Conservation (phyloP, 306 rosid genomes). For the Dalbergia oliveri region DNA sequence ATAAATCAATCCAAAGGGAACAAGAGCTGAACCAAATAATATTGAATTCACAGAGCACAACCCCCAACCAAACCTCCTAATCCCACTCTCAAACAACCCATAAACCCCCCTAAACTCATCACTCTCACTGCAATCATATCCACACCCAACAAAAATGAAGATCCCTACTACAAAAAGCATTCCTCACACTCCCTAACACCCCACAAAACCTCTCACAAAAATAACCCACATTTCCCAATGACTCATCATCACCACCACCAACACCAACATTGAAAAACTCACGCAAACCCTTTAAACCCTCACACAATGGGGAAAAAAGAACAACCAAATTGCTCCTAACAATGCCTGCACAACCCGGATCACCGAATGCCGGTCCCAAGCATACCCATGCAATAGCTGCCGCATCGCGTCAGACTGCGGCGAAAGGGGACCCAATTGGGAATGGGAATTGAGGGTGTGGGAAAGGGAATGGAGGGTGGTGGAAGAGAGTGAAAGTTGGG, state of each 20-base stretch:
- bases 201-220: not conserved
- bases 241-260: not conserved
- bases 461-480: not conserved
- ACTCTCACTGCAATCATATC: not conserved
- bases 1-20: slow-evolving; percentile 85
- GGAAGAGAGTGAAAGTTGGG: not conserved
- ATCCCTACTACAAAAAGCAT: not conserved
- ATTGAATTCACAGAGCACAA: too few relatives aligned
- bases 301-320: not conserved
- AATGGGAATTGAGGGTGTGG: not conserved
- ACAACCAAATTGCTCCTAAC: not conserved
- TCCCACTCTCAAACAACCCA: slow-evolving; percentile 54
- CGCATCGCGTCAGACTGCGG: not conserved
- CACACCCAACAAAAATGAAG: not conserved
- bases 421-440: not conserved
- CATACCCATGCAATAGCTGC: not conserved
- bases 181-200: not conserved
- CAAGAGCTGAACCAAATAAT: slow-evolving; percentile 82
- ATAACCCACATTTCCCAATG: not conserved
- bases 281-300: not conserved
- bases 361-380: not conserved
- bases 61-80: slow-evolving; percentile 66
- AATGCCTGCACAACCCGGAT: not conserved
- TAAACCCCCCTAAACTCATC: not conserved
- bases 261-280: not conserved